Evolutionary conservation across 805 yeast species (phyloP), one percentile per base, ranked within the genome.

Genomic region (Saturnispora serradocipensis): DNA sequence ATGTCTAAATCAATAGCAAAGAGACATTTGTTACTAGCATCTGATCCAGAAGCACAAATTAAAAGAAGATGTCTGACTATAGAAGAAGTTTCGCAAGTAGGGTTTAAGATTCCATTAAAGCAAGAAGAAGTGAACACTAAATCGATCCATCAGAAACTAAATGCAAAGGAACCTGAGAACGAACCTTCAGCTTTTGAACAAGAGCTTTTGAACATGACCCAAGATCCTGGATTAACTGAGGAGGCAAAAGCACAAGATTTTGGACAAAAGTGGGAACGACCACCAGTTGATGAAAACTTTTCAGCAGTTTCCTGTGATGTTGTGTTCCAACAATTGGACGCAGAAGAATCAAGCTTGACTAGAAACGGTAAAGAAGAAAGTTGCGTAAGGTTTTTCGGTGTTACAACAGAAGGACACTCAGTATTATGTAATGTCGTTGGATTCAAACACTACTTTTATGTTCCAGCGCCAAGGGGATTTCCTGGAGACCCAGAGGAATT

Each of bases 281-380:
- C 93, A 0, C 72, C 76, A 0, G 59, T 80, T 5, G 78, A 84
- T 2, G 22, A 35, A 8, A 71, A 70, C 42, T 80, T 83, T 56
- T 70, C 76, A 50, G 75, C 84, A 2, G 59, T 61, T 1, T 64
- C 65, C 1, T 62, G 65, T 39, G 89, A 84, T 59, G 73, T 86
- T 27, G 73, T 77, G 1, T 90, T 90, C 65, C 98, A 93, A 67
- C 99, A 93, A 62, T 72, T 93, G 59, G 99, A 93, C 66, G 96
- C 95, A 1, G 98, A 93, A 61, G 99, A 93, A 61, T 77, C 86
- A 3, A 63, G 69, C 28, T 64, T 77, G 8, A 28, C 28, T 4
- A 16, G n/a, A 18, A 27, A 34, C 27, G 60, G 58, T 16, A 77
- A 78, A 36, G 82, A 80, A 15, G 72, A 76, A 25, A 77, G 85